phyloP scores from a whole-genome alignment of 2,329 filamentous ascomycete genomes.

The Apiospora marii region DNA sequence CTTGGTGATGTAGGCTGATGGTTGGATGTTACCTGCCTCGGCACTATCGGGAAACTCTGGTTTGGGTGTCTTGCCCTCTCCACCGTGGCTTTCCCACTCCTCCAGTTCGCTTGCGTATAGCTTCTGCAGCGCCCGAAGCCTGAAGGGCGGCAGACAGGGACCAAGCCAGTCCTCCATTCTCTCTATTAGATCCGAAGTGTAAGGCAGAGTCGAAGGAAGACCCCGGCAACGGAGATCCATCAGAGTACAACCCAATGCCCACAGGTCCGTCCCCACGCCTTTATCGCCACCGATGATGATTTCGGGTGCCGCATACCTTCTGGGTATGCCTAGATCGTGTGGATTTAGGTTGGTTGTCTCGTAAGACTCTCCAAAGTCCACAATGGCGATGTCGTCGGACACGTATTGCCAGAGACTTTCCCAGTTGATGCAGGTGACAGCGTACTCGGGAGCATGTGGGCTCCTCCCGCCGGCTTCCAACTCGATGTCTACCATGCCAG shows the following conservation, averaged over 20 bases:
- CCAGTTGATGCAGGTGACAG: background rate
- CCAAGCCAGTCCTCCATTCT: background rate
- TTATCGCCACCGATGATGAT: constrained; percentile 1
- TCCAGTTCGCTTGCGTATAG: background rate
- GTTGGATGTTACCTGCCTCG: background rate
- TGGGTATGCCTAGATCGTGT: constrained; percentile 24
- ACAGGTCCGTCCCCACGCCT: constrained; percentile 27
- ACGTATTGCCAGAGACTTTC: background rate
- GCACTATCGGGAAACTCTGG: background rate
- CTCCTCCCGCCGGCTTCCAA: background rate
- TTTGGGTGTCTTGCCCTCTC: too few species aligned
- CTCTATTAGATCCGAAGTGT: background rate
- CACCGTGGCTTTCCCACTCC: background rate
- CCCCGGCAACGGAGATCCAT: constrained; percentile 26
- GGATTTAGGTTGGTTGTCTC: constrained; percentile 7
- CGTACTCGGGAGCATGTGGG: background rate
- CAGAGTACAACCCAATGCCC: constrained; percentile 30
- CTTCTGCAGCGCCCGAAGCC: background rate
- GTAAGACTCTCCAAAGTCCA: constrained; percentile 33
- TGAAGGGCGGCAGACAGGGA: background rate
- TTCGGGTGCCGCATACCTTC: constrained; percentile 29
- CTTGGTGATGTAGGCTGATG: background rate
- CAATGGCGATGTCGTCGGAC: constrained; percentile 28
- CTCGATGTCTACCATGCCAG: background rate
- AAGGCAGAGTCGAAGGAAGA: background rate